Evolutionary conservation across 768 basidiomycete species (phyloP).

Genomic region (Cyathus striatus): DNA sequence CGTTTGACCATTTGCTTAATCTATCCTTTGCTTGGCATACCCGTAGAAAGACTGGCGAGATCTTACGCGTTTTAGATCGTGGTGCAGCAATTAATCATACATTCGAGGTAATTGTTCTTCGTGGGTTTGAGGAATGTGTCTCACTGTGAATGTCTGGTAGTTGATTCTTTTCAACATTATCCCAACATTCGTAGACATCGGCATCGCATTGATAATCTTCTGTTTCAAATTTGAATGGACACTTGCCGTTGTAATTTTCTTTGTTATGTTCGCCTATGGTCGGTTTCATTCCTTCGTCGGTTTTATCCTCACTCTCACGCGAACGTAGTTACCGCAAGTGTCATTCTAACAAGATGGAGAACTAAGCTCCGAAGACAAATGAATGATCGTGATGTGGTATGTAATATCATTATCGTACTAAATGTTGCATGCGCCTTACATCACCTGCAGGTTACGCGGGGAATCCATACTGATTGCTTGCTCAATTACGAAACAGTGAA

Average conservation of each 20-base stretch:
- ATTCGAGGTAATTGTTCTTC: slow-evolving; percentile 45
- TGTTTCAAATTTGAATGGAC: slow-evolving; percentile 59
- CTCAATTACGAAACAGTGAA: slow-evolving; percentile 85
- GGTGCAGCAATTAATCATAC: slow-evolving; percentile 85
- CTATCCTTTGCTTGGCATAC: slow-evolving; percentile 84
- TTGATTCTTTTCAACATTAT: slow-evolving; percentile 79
- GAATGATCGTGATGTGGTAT: slow-evolving; percentile 77
- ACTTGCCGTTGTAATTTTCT: slow-evolving; percentile 59
- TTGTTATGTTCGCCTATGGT: slow-evolving; percentile 76
- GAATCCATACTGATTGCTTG: slow-evolving; percentile 78
- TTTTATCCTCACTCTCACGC: slow-evolving; percentile 40
- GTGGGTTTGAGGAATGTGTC: background rate
- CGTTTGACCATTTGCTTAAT: slow-evolving; percentile 83
- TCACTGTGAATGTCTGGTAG: slow-evolving; percentile 24
- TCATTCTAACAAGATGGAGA: slow-evolving; percentile 66
- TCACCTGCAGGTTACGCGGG: slow-evolving; percentile 55
- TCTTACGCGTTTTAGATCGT: slow-evolving; percentile 76
- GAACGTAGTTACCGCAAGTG: slow-evolving; percentile 42
- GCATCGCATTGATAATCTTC: slow-evolving; percentile 67
- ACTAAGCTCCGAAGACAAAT: slow-evolving; percentile 71
- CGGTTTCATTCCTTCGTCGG: slow-evolving; percentile 24
- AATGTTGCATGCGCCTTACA: slow-evolving; percentile 1
- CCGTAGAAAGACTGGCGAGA: slow-evolving; percentile 79
- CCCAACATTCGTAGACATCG: slow-evolving; percentile 79
- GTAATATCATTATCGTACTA: slow-evolving; percentile 14